These are phyloP conservation scores for Malbranchea zuffiana DNA, from an alignment of 2,329 filamentous ascomycete species.

Conservation along the genomic window DNA sequence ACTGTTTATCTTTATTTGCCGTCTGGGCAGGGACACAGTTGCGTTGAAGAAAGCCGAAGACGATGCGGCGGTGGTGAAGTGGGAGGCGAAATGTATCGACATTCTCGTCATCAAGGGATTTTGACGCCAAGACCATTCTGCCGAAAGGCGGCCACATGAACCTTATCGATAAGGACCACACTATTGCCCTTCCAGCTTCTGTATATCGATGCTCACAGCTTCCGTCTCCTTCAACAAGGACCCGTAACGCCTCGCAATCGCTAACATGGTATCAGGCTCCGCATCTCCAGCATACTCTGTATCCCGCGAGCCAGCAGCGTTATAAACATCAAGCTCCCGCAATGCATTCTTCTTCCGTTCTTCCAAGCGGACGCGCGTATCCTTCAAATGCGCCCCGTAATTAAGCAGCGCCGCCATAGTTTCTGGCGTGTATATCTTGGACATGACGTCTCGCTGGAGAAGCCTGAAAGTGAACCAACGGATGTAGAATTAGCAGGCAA, in stretches of 20 bases:
- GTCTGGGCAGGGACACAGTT: neutral
- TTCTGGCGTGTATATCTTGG: constrained; percentile 31
- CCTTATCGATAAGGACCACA: neutral
- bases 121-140: constrained; percentile 4
- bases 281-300: constrained; percentile 6
- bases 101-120: neutral
- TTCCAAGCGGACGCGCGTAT: constrained; percentile 23
- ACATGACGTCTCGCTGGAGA: constrained; percentile 27
- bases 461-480: constrained; percentile 21
- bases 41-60: neutral
- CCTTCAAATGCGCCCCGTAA: constrained; percentile 26
- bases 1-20: neutral
- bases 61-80: neutral
- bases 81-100: neutral
- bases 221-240: constrained; percentile 30
- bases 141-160: neutral
- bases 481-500: neutral
- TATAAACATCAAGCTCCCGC: constrained; percentile 28
- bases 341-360: constrained; percentile 22
- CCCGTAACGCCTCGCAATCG: constrained; percentile 31
- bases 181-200: constrained; percentile 18
- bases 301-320: constrained; percentile 18
- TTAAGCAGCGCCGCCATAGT: constrained; percentile 23
- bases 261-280: constrained; percentile 22
- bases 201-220: constrained; percentile 26